Conservation (phyloP, 495 filamentous ascomycete species). For the Coniosporium apollinis region DNA sequence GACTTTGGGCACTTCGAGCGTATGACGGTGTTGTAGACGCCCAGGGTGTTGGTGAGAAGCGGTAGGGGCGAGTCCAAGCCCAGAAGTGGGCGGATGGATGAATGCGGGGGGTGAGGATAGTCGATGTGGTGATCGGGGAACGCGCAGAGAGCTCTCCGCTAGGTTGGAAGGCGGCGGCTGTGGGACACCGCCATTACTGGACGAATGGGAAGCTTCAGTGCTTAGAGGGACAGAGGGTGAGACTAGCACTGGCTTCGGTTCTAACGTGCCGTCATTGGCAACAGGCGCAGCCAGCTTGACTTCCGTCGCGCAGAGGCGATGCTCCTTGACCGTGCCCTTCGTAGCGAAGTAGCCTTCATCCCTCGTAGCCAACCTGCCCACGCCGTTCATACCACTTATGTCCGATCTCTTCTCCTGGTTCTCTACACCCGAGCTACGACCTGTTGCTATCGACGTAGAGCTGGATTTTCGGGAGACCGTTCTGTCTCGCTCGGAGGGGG, state of each 20-base stretch:
- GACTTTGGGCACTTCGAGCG: conserved; percentile 65
- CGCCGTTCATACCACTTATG: background rate
- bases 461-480: conserved; percentile 39
- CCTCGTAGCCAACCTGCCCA: background rate
- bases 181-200: too few relatives aligned
- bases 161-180: conserved; percentile 2
- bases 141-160: conserved; percentile 22
- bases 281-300: too few relatives aligned
- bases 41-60: conserved; percentile 28
- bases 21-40: conserved; percentile 67
- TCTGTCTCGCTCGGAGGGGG: too few relatives aligned
- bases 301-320: too few relatives aligned
- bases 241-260: too few relatives aligned
- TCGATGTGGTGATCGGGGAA: conserved; percentile 38
- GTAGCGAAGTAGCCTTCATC: background rate
- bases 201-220: conserved; percentile 23
- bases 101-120: conserved; percentile 63
- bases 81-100: conserved; percentile 25
- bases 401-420: background rate
- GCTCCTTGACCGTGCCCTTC: too few relatives aligned
- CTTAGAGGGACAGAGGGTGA: conserved; percentile 1
- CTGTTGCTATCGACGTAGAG: conserved; percentile 33
- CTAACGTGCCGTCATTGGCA: too few relatives aligned
- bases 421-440: conserved; percentile 1
- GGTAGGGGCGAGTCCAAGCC: conserved; percentile 27